Base-by-base conservation (phyloP, 1,284 basidiomycete genomes). In the Calocybe gambosa region DNA sequence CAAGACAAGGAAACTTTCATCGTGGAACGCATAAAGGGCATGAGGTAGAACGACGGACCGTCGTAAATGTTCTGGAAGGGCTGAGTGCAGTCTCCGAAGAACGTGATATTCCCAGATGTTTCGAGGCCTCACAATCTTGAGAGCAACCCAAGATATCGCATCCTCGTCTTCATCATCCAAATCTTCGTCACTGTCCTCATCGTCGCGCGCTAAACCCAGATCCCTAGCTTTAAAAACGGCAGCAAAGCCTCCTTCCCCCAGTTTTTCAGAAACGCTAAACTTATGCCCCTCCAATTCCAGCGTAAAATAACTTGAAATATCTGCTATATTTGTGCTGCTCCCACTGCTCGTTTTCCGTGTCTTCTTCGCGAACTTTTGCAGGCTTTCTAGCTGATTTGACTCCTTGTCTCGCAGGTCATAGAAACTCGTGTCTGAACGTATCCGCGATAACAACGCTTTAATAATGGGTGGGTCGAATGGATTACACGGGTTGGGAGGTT, bases 171-270 rank as follows among this genome's bases (percentile, higher is more conserved):
- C 77, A 0, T 80, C 78, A 3, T 81, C 80, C 1, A 78, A 71
- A 20, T 82, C 79, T 0, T 75, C 71, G 12, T 77, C 75, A 4
- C 68, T 68, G 12, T 76, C 73, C 5, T 79, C 78, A 6, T 77
- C 72, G 6, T 64, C 61, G 8, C 60, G 49, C 26, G 61, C 61
- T 16, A 64, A 62, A n/a, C 75, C 74, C n/a, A 78, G 58, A 55
- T 82, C 80, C 47, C 76, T 73, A 3, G 86, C 92, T 50, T 84
- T 80, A 70, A 96, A 99, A 8, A 99, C 96, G 2, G 88, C 81
- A 0, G 95, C 96, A 58, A 93, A 99, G 0, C 93, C 93, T 5
- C 96, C 96, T 69, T 99, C 95, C 4, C 96, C 96, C 18, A 99
- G 75, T 66, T 98, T 98, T 52, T 86, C 85, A 4, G 74, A 69